phyloP scores from a whole-genome alignment of 257 asterid genomes.

The Marsdenia floribunda region DNA sequence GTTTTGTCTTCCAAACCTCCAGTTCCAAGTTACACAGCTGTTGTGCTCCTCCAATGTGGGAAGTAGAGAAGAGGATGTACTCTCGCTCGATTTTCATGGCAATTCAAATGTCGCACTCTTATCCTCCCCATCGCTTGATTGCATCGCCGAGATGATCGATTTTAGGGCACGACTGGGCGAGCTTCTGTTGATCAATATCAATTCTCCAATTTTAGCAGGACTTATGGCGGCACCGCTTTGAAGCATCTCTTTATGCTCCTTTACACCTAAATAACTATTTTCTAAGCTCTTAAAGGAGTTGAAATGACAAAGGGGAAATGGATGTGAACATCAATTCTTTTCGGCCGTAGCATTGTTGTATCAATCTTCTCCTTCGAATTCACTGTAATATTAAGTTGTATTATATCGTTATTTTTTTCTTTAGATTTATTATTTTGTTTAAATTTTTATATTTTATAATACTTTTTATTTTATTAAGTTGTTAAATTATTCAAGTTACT shows the following conservation, averaged over 20 bases:
- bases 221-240: slow-evolving; percentile 55
- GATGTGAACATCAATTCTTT: slow-evolving; percentile 54
- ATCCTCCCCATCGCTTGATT: slow-evolving; percentile 24
- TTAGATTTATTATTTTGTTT: too few species aligned
- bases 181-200: slow-evolving; percentile 52
- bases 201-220: slow-evolving; percentile 59
- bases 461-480: too few species aligned
- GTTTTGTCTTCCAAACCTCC: too few species aligned
- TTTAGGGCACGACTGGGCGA: slow-evolving; percentile 63
- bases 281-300: slow-evolving; percentile 47
- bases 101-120: slow-evolving; percentile 3
- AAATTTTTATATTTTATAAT: too few species aligned
- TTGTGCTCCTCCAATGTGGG: slow-evolving; percentile 39
- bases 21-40: too few species aligned
- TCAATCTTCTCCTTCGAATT: slow-evolving; percentile 48
- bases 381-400: too few species aligned
- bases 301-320: slow-evolving; percentile 57
- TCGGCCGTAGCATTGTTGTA: slow-evolving; percentile 47
- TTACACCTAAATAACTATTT: slow-evolving; percentile 43
- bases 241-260: slow-evolving; percentile 57
- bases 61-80: slow-evolving; percentile 33
- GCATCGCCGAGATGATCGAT: slow-evolving; percentile 54
- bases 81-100: slow-evolving; percentile 23
- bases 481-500: too few species aligned
- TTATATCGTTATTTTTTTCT: too few species aligned